Conservation (phyloP, 2,329 filamentous ascomycete species). For the Penicillium sp. region DNA sequence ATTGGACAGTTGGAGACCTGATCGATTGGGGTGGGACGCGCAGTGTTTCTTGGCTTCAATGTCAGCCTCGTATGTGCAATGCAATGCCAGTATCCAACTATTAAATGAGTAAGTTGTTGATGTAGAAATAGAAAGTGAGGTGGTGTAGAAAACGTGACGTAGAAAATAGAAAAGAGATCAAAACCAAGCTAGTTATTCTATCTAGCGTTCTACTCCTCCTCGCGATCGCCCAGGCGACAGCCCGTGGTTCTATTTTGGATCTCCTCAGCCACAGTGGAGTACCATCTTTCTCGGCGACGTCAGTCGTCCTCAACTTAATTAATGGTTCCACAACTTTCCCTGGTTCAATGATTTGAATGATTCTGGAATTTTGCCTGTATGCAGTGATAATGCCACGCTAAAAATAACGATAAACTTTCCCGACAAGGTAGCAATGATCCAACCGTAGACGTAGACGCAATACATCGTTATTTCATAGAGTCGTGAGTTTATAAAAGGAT, state of each 20-base stretch:
- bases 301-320: background rate
- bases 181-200: background rate
- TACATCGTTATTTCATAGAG: slow-evolving; percentile 4
- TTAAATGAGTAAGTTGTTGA: too few species aligned
- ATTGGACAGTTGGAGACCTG: background rate
- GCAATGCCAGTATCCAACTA: background rate
- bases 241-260: slow-evolving; percentile 23
- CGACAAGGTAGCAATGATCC: background rate
- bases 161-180: background rate
- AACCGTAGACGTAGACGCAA: background rate
- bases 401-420: background rate
- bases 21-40: background rate
- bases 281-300: background rate
- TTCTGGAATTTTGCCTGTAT: background rate
- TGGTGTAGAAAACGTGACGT: background rate
- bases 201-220: background rate
- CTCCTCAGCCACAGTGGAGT: slow-evolving; percentile 20
- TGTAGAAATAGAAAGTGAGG: too few species aligned
- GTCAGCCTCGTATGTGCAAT: slow-evolving; percentile 2
- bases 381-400: background rate
- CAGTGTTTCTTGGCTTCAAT: slow-evolving; percentile 4
- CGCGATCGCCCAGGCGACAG: slow-evolving; percentile 27
- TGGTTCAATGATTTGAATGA: background rate
- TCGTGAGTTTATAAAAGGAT: background rate
- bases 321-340: background rate